phyloP scores from a whole-genome alignment of 192 early-diverging fungal species.

The Backusella tarrabulga region DNA sequence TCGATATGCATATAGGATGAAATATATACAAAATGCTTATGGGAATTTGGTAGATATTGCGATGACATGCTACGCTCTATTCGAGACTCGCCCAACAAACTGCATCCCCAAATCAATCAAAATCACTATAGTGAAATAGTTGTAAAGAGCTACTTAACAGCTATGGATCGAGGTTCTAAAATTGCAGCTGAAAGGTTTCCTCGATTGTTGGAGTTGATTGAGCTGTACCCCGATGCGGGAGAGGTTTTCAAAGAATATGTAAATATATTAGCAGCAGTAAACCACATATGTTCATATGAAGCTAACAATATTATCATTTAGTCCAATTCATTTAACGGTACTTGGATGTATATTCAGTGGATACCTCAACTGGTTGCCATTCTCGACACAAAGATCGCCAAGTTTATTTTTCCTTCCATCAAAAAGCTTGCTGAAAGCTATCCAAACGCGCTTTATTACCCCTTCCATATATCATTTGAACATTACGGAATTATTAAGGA shows the following conservation, averaged over 20 bases:
- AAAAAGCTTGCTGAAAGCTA: conserved; percentile 52
- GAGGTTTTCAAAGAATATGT: conserved; percentile 34
- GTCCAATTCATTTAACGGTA: conserved; percentile 37
- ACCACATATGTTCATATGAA: not conserved
- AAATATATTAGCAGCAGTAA: not conserved
- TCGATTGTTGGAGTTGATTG: conserved; percentile 65
- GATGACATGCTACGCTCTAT: conserved; percentile 44
- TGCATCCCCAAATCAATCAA: conserved; percentile 11
- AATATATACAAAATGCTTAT: conserved; percentile 20
- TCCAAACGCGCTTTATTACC: conserved; percentile 66
- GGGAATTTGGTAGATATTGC: conserved; percentile 48
- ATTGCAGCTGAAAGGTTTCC: conserved; percentile 66
- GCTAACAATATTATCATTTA: conserved; percentile 10
- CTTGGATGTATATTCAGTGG: conserved; percentile 78
- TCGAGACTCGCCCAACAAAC: conserved; percentile 12
- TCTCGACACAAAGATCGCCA: conserved; percentile 57
- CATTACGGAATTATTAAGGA: conserved; percentile 51
- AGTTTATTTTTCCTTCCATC: conserved; percentile 51
- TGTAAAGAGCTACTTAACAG: conserved; percentile 47
- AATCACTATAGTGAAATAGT: conserved; percentile 31
- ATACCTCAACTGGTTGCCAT: conserved; percentile 72
- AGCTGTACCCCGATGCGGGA: conserved; percentile 42
- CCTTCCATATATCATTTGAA: conserved; percentile 68
- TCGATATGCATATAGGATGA: conserved; percentile 19
- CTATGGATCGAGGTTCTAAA: conserved; percentile 53